Percentiles rank a stretch among this genome's conserved stretches.
phyloP scores from a whole-genome alignment of 1,284 basidiomycete genomes.

The Apiotrichum gamsii region DNA sequence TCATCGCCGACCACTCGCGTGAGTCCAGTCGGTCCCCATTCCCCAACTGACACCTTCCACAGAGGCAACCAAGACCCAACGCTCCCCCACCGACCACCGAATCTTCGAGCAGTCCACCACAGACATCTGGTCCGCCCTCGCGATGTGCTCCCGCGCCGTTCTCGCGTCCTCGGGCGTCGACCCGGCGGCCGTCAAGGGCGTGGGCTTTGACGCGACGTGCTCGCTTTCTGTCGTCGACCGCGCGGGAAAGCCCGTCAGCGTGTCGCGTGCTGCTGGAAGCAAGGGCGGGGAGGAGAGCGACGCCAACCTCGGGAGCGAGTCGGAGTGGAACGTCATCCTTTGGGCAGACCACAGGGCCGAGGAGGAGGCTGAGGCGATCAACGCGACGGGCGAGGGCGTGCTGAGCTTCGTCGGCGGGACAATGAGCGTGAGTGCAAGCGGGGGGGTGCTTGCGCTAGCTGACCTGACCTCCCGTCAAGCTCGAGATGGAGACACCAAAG shows the following conservation, averaged over 20 bases:
- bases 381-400: slow-evolving; percentile 73
- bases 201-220: slow-evolving; percentile 97
- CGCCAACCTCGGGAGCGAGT: slow-evolving; percentile 52
- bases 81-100: slow-evolving; percentile 73
- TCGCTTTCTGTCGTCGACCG: slow-evolving; percentile 81
- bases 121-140: slow-evolving; percentile 80
- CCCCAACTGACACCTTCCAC: slow-evolving; percentile 42
- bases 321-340: slow-evolving; percentile 76
- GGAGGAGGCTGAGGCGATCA: slow-evolving; percentile 84
- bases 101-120: slow-evolving; percentile 77
- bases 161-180: slow-evolving; percentile 58
- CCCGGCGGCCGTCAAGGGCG: slow-evolving; percentile 67
- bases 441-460: too few species aligned
- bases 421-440: slow-evolving; percentile 90
- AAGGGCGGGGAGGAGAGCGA: slow-evolving; percentile 28
- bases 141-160: slow-evolving; percentile 62
- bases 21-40: slow-evolving; percentile 3
- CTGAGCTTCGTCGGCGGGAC: slow-evolving; percentile 92
- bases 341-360: slow-evolving; percentile 90
- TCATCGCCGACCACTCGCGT: slow-evolving; percentile 56
- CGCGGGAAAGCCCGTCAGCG: slow-evolving; percentile 67
- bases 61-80: slow-evolving; percentile 74
- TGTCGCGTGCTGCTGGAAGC: slow-evolving; percentile 54
- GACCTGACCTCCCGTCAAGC: slow-evolving; percentile 51
- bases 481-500: slow-evolving; percentile 97